Evolutionary conservation across 2,329 filamentous ascomycete genomes (phyloP), one percentile per base, ranked within the genome.

Genomic region (Aspergillus pseudoglaucus): DNA sequence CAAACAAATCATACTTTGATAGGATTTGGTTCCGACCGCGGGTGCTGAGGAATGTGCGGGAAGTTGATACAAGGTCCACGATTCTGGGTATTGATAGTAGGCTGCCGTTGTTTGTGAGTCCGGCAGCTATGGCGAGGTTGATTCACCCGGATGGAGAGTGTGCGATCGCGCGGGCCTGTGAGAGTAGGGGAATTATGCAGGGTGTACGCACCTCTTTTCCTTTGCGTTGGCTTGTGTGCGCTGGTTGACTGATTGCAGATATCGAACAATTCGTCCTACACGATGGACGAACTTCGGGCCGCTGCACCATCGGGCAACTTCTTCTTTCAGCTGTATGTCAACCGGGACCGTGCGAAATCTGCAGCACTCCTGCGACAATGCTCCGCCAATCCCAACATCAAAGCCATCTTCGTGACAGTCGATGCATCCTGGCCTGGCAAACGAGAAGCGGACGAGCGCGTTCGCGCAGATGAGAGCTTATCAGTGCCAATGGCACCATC

Each of bases 81-180:
- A 79, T 86, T 27, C 67, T 86, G 1, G 81, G 81, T 0, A 64
- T 73, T 25, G 60, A 67, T 4, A 71, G 77, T 48, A 71, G 68
- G 25, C 67, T 81, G 3, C 83, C 83, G 0, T 70, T 87, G 23
- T 85, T 85, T 60, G 77, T 80, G 51, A 77, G 79, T 30, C 83
- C 83, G 0, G 81, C 83, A 1, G 81, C 81, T 2, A 82, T 85
- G 77, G 82, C 79, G 3, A 76, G 74, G 44, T 64, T 85, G 47
- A 80, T 83, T 42, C 82, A 87, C 56, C 75, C 78, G 0, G 76
- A 83, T 22, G 84, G 83, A n/a, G 83, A 87, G 63, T 69, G 74
- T 30, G 80, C 74, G 12, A 70, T 84, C 12, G 80, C 75, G 0
- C 68, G 72, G 22, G 82, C 75, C 0, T 79, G 78, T 49, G 68